Evolutionary conservation across 257 asterid genomes (phyloP), one percentile per base, ranked within the genome.

Genomic region (Ajuga chamaepitys): DNA sequence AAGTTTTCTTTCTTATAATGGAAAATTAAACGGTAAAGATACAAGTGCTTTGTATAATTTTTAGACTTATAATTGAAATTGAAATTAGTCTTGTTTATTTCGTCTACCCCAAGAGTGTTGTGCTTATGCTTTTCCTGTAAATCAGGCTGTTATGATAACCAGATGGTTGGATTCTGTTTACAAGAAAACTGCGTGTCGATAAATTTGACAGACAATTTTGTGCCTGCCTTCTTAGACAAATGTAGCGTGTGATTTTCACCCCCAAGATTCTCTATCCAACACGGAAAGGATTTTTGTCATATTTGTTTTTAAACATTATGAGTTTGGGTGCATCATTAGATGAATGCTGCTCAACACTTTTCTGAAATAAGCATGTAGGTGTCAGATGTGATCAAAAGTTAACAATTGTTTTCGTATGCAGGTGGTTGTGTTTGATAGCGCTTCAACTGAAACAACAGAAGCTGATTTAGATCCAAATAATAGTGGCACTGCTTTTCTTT

Each of bases 391-490:
- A 67, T 35, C 34, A 21, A 24, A 16, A 47, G n/a, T 58, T 4
- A 16, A 7, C 14, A 58, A 28, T 9, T 28, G 4, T 38, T 54
- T 20, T 71, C 45, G 65, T 35, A 7, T 37, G 42, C 81, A 92
- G 96, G 84, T 92, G 54, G 89, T 92, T 67, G 79, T 92, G 59
- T 80, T 92, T 82, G 98, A 92, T 76, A 81, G 68, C 81, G 74
- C 73, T 58, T 71, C 85, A 56, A 35, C 65, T 61, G 79, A 75
- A 42, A 45, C 56, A 17, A 38, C n/a, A 74, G 88, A 77, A 8
- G 77, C 72, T 48, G 74, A 70, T 68, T 73, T 83, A 24, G 86
- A 75, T 34, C 93, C 80, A 30, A 68, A 86, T 59, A 95, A 90
- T 73, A 80, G 77, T 70, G 96, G 95, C 58, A 83, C 95, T 41